A percentile compares a stretch with the other conserved stretches of the same genome.
phyloP scores from a whole-genome alignment of 495 filamentous ascomycete species.

The Ramalina peruviana region DNA sequence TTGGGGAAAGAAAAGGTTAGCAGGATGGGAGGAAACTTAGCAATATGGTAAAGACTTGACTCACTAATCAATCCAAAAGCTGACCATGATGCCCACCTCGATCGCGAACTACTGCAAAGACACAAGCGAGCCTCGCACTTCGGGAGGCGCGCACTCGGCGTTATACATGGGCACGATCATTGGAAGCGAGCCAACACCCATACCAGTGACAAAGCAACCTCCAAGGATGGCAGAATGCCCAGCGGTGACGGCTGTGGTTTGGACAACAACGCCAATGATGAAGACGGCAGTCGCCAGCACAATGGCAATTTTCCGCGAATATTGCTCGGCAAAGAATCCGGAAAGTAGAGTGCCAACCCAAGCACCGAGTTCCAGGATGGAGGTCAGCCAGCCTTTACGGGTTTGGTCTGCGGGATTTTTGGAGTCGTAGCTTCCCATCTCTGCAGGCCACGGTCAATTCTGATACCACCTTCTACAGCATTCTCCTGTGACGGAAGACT shows the following conservation, averaged over 20 bases:
- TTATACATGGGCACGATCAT: conserved; percentile 51
- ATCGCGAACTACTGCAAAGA: conserved; percentile 71
- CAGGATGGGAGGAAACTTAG: no score
- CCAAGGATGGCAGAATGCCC: conserved; percentile 46
- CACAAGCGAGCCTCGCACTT: conserved; percentile 57
- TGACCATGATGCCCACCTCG: conserved; percentile 60
- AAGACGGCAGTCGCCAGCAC: conserved; percentile 57
- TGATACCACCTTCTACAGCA: not conserved
- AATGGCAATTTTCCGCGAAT: conserved; percentile 63
- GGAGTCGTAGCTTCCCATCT: conserved; percentile 47
- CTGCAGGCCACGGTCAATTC: not conserved
- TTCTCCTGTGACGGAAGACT: not conserved
- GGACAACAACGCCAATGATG: conserved; percentile 62
- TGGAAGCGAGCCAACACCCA: conserved; percentile 37
- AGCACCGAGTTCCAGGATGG: conserved; percentile 70
- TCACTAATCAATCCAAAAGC: no score
- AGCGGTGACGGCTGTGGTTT: conserved; percentile 44
- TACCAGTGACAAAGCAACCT: conserved; percentile 59
- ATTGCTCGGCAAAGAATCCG: conserved; percentile 58
- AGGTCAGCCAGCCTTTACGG: conserved; percentile 63
- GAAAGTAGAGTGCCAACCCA: conserved; percentile 67
- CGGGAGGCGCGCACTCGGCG: conserved; percentile 46
- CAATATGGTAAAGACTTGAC: no score
- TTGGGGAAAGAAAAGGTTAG: conserved; percentile 27
- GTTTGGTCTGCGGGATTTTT: conserved; percentile 34